Percentiles rank a stretch among this genome's conserved stretches.
phyloP scores from a whole-genome alignment of 371 early-diverging fungal species.

The Entomophthora muscae region DNA sequence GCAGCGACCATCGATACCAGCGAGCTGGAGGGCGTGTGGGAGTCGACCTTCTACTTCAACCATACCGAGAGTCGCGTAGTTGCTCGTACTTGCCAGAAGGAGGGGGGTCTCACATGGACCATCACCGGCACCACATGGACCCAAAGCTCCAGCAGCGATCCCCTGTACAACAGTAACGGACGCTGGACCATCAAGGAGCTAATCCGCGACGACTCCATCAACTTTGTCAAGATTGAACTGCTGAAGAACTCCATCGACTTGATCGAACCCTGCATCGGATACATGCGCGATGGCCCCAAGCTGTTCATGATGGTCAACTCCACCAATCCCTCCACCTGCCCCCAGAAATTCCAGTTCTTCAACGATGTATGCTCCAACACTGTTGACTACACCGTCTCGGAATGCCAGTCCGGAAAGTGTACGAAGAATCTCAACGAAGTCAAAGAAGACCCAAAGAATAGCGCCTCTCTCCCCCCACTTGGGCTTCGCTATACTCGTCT shows the following conservation, averaged over 20 bases:
- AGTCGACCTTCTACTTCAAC: slow-evolving; percentile 2
- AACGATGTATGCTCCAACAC: slow-evolving; percentile 5
- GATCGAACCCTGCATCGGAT: slow-evolving; percentile 2
- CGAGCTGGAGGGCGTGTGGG: slow-evolving; percentile 6
- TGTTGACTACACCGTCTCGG: slow-evolving; percentile 4
- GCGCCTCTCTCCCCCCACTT: too few species aligned
- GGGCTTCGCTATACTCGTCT: too few species aligned
- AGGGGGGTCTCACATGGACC: neutral
- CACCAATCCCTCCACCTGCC: slow-evolving; percentile 2
- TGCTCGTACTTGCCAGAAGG: neutral
- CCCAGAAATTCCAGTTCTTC: slow-evolving; percentile 5
- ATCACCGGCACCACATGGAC: slow-evolving; percentile 1
- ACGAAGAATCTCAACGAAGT: neutral
- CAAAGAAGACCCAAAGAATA: too few species aligned
- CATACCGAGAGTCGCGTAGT: neutral
- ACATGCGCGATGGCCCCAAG: slow-evolving; percentile 2
- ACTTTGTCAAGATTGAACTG: slow-evolving; percentile 5
- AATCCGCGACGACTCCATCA: neutral
- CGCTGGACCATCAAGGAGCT: slow-evolving; percentile 1
- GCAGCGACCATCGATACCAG: neutral
- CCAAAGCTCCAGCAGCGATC: neutral
- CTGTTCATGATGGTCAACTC: slow-evolving; percentile 7
- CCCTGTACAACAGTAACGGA: slow-evolving; percentile 2
- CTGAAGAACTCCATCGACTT: neutral
- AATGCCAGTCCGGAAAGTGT: slow-evolving; percentile 4